Conservation (phyloP, 352 stramenopile genomes). For the Lagenidium giganteum region DNA sequence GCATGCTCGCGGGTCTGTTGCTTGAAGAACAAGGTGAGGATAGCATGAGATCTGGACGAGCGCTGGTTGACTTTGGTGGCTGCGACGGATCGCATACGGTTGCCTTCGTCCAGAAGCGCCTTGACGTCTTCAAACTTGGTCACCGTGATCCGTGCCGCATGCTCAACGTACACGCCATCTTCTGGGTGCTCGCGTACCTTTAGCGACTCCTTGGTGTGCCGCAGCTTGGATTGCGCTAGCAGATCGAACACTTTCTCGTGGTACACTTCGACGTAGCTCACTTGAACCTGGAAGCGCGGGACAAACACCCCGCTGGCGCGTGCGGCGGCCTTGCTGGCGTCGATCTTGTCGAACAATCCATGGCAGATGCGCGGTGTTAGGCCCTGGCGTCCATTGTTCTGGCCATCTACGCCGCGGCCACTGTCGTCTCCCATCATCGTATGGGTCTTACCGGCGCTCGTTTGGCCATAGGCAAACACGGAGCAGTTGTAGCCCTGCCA, state of each 20-base stretch:
- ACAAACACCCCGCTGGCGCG: slow-evolving; percentile 7
- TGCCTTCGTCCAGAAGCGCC: slow-evolving; percentile 54
- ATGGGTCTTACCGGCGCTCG: slow-evolving; percentile 67
- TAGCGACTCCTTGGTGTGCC: slow-evolving; percentile 37
- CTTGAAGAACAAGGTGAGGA: slow-evolving; percentile 59
- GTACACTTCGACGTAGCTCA: slow-evolving; percentile 82
- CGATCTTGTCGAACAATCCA: slow-evolving; percentile 46
- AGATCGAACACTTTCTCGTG: slow-evolving; percentile 74
- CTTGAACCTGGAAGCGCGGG: slow-evolving; percentile 27
- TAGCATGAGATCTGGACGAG: slow-evolving; percentile 56
- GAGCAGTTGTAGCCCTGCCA: slow-evolving; percentile 70
- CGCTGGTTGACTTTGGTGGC: slow-evolving; percentile 35
- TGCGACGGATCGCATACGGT: slow-evolving; percentile 43
- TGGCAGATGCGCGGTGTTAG: slow-evolving; percentile 62
- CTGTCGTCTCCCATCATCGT: slow-evolving; percentile 62
- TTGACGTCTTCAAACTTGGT: slow-evolving; percentile 48
- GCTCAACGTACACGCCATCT: slow-evolving; percentile 60
- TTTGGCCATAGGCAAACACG: slow-evolving; percentile 72
- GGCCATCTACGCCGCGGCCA: no score
- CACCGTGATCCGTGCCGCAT: slow-evolving; percentile 36
- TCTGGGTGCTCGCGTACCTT: slow-evolving; percentile 70
- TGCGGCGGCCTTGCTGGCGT: slow-evolving; percentile 11
- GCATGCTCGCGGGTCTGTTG: no score
- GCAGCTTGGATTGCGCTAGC: slow-evolving; percentile 20
- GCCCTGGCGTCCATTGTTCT: slow-evolving; percentile 29